A percentile compares a stretch with the other conserved stretches of the same genome.
These are phyloP conservation scores for Globisporangium heterothallicum DNA, from an alignment of 352 stramenopile genomes.

Conservation along the genomic window DNA sequence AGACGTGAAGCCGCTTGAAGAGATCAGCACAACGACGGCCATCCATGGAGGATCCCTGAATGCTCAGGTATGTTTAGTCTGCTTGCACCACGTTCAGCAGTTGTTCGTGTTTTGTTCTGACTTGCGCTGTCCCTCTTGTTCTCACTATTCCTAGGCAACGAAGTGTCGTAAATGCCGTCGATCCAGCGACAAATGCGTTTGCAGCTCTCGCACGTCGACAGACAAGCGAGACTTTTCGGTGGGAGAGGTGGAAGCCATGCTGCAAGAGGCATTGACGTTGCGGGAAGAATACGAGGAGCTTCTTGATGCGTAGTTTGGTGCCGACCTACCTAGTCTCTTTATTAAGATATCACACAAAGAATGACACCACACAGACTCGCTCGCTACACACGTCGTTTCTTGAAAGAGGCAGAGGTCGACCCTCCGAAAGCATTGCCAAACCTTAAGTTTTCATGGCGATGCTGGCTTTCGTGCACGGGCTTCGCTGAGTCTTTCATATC, in stretches of 20 bases:
- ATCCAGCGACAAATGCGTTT: slow-evolving; percentile 53
- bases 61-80: slow-evolving; percentile 7
- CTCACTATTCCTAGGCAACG: slow-evolving; percentile 6
- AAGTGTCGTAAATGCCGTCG: slow-evolving; percentile 77
- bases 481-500: slow-evolving; percentile 23
- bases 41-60: slow-evolving; percentile 6
- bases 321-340: background rate
- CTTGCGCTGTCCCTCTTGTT: background rate
- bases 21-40: slow-evolving; percentile 10
- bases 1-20: slow-evolving; percentile 30
- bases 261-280: slow-evolving; percentile 62
- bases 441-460: slow-evolving; percentile 8
- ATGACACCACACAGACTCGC: background rate
- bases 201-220: slow-evolving; percentile 19
- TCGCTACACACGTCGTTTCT: slow-evolving; percentile 12
- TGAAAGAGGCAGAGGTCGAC: background rate
- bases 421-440: slow-evolving; percentile 12
- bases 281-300: slow-evolving; percentile 69
- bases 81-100: background rate
- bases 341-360: background rate
- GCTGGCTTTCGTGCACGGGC: background rate
- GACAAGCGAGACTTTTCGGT: slow-evolving; percentile 38
- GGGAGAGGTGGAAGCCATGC: slow-evolving; percentile 53
- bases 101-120: background rate
- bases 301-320: slow-evolving; percentile 26